A percentile compares a stretch with the other conserved stretches of the same genome.
These are phyloP conservation scores for Trichosporon ovoides DNA, from an alignment of 1,284 basidiomycete genomes.

Conservation along the genomic window DNA sequence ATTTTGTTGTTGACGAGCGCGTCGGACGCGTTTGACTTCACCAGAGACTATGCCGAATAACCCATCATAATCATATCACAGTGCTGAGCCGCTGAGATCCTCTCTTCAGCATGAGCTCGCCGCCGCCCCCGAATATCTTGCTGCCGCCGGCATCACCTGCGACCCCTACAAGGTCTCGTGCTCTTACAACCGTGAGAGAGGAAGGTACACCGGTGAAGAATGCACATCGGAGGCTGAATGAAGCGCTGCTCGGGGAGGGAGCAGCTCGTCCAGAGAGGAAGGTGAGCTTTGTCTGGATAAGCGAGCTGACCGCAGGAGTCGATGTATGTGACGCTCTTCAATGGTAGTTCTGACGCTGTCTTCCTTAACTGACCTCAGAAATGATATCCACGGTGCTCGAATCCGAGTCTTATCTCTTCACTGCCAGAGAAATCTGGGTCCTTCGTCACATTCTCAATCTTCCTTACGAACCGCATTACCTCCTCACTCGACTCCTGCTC, in stretches of 20 bases:
- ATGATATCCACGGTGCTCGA: slow-evolving; percentile 59
- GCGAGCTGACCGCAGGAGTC: slow-evolving; percentile 38
- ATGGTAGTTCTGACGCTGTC: slow-evolving; percentile 50
- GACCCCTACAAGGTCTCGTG: background rate
- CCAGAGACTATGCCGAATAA: background rate
- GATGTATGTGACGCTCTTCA: slow-evolving; percentile 57
- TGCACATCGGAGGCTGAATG: background rate
- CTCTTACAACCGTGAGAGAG: background rate
- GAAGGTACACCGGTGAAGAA: background rate
- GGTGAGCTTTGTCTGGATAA: too few species aligned
- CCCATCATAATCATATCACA: background rate
- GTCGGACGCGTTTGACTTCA: background rate
- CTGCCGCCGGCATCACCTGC: slow-evolving; percentile 4
- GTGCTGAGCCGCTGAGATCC: background rate
- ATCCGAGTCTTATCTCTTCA: slow-evolving; percentile 61
- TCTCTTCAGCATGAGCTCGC: slow-evolving; percentile 5
- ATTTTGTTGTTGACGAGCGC: background rate
- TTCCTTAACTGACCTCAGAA: slow-evolving; percentile 43
- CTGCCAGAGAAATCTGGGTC: slow-evolving; percentile 58
- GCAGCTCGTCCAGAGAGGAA: background rate
- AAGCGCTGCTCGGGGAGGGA: background rate
- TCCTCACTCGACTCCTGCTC: slow-evolving; percentile 72
- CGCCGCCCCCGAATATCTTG: slow-evolving; percentile 8
- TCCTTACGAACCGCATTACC: slow-evolving; percentile 69
- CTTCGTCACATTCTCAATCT: slow-evolving; percentile 56